Evolutionary conservation across 148 eudicot genomes (phyloP).

Genomic region (Pharnaceum exiguum): DNA sequence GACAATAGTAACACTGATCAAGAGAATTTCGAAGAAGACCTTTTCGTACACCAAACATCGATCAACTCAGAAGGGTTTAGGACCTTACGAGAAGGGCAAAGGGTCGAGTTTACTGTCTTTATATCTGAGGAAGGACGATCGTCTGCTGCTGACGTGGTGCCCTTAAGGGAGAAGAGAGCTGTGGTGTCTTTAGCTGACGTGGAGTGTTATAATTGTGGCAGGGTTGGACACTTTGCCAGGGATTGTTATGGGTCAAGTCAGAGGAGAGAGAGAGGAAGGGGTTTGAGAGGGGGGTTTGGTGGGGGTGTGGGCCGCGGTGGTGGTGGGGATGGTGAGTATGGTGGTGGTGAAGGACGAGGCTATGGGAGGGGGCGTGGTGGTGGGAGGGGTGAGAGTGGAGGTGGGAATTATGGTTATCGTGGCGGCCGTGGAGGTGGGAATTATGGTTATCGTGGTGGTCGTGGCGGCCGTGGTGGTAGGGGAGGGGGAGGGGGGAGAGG

Average conservation of each 20-base stretch:
- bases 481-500: conserved; percentile 23
- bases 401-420: conserved; percentile 7
- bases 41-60: conserved; percentile 66
- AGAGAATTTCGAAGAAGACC: conserved; percentile 26
- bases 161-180: conserved; percentile 16
- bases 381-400: conserved; percentile 8
- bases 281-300: conserved; percentile 10
- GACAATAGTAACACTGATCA: conserved; percentile 34
- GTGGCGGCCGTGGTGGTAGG: conserved; percentile 18
- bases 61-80: conserved; percentile 59
- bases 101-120: conserved; percentile 45
- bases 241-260: conserved; percentile 32
- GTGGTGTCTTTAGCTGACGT: conserved; percentile 8
- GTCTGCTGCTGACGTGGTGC: conserved; percentile 51
- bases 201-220: conserved; percentile 51
- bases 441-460: not conserved
- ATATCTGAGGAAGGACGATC: conserved; percentile 44
- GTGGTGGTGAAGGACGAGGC: conserved; percentile 1
- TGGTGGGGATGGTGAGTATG: not conserved
- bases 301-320: conserved; percentile 20
- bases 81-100: conserved; percentile 53
- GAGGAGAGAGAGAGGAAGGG: conserved; percentile 12
- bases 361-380: conserved; percentile 10
- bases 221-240: conserved; percentile 50
- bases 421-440: conserved; percentile 23